Conservation (phyloP, 2,329 filamentous ascomycete genomes). For the Chaetomium sp. region DNA sequence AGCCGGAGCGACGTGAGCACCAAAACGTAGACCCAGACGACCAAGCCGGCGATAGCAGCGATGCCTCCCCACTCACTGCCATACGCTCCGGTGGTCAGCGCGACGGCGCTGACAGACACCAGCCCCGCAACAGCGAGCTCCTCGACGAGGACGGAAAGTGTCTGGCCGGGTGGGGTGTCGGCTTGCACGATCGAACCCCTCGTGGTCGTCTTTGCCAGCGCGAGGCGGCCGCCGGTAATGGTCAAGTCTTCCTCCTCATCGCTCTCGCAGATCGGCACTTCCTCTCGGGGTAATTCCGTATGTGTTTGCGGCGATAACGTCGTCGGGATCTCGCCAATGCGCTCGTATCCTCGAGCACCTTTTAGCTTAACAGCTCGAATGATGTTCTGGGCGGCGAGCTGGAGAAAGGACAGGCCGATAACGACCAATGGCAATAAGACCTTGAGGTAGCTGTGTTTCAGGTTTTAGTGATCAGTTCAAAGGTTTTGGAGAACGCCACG, state of each 20-base stretch:
- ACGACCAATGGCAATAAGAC: constrained; percentile 75
- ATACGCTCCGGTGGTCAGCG: constrained; percentile 63
- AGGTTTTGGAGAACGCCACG: constrained; percentile 8
- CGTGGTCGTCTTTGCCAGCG: constrained; percentile 62
- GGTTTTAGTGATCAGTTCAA: constrained; percentile 12
- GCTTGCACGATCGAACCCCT: constrained; percentile 68
- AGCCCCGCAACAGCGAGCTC: constrained; percentile 72
- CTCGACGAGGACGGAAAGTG: constrained; percentile 71
- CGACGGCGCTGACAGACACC: constrained; percentile 67
- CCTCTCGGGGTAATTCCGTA: constrained; percentile 55
- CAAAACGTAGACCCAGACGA: constrained; percentile 80
- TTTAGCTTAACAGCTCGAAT: constrained; percentile 56
- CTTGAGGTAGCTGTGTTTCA: constrained; percentile 68
- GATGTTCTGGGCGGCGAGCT: constrained; percentile 62
- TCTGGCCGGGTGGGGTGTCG: constrained; percentile 74
- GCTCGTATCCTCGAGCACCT: constrained; percentile 58
- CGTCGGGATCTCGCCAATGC: constrained; percentile 50
- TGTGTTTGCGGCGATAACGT: constrained; percentile 47
- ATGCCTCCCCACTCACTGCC: constrained; percentile 59
- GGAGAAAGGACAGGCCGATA: constrained; percentile 69
- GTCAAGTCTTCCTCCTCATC: constrained; percentile 63
- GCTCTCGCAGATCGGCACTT: constrained; percentile 46
- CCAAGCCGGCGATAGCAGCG: constrained; percentile 66
- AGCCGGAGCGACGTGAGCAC: constrained; percentile 73
- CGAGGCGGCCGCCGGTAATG: constrained; percentile 59